Evolutionary conservation across 106 monocot species (phyloP), one percentile per base, ranked within the genome.

Genomic region (Phalaenopsis equestris): DNA sequence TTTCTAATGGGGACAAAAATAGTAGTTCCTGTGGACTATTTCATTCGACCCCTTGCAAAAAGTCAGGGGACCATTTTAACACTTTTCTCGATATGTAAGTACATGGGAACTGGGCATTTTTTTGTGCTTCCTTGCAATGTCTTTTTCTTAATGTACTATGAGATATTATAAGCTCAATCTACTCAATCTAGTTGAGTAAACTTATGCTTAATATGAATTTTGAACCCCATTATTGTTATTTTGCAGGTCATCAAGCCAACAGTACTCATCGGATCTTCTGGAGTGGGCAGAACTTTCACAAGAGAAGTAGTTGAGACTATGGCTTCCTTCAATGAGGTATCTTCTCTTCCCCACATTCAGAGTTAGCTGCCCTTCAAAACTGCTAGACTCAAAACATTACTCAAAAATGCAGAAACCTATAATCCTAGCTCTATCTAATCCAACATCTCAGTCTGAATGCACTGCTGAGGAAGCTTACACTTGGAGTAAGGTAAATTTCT

Each of bases 181-280:
- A 14, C 39, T 37, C 21, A 24, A 65, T 65, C 21, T 65, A 23
- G 23, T 65, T 6, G 64, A 65, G 23, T 6, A 65, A 24, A 10
- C 4, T 65, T 65, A 7, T 23, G 24, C 24, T 65, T 8, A 65
- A 21, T 2, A 24, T 65, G 64, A 65, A 30, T 30, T 65, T 23
- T 38, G 38, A 36, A 70, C 70, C 15, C 39, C 38, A 76, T 49
- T 76, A 9, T 5, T 76, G 24, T 76, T 76, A 23, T 76, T 76
- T 76, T 76, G 76, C 49, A 98, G 97, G 82, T 80, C 46, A 88
- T 94, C 81, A 98, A 94, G 67, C 97, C 97, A 72, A 98, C 97
- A 77, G 92, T 98, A 48, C 72, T 98, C 79, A 94, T 98, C 36
- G 97, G 97, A 81, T 86, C 97, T 36, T 98, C 97, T 77, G 97